Evolutionary conservation across 2,329 filamentous ascomycete genomes (phyloP).

Genomic region (Aspergillus sp.): DNA sequence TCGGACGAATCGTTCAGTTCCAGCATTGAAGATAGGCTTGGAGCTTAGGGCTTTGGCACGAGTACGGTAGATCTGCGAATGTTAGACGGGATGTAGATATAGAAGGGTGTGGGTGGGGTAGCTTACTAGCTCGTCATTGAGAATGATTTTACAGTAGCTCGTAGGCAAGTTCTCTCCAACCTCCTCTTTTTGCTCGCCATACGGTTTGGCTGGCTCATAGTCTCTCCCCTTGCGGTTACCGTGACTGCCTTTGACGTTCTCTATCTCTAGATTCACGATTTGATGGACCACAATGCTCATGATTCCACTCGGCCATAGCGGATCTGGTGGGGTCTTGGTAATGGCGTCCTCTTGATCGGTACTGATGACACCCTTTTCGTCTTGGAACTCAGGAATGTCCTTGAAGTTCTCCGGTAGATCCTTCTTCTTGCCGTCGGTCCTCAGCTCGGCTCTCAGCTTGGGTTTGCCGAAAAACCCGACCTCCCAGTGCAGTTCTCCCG

Average conservation of each 20-base stretch:
- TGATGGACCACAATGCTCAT: conserved; percentile 87
- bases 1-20: conserved; percentile 86
- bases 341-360: conserved; percentile 79
- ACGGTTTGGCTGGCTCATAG: conserved; percentile 82
- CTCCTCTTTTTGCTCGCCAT: conserved; percentile 85
- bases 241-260: conserved; percentile 81
- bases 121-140: conserved; percentile 77
- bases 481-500: conserved; percentile 92
- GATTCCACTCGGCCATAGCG: conserved; percentile 91
- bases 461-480: conserved; percentile 94
- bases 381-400: conserved; percentile 75
- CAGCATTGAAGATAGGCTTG: conserved; percentile 95
- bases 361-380: conserved; percentile 79
- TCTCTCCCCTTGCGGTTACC: conserved; percentile 82
- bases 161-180: conserved; percentile 77
- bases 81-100: not conserved
- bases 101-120: not conserved
- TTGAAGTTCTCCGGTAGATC: conserved; percentile 72
- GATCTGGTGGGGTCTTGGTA: conserved; percentile 86
- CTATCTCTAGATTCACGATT: conserved; percentile 91
- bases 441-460: conserved; percentile 77
- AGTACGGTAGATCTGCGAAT: conserved; percentile 75
- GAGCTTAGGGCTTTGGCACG: conserved; percentile 89
- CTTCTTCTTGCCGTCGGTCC: conserved; percentile 82
- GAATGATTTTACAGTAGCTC: conserved; percentile 88